Conservation (phyloP, 345 rosid species). For the Brassica incana region DNA sequence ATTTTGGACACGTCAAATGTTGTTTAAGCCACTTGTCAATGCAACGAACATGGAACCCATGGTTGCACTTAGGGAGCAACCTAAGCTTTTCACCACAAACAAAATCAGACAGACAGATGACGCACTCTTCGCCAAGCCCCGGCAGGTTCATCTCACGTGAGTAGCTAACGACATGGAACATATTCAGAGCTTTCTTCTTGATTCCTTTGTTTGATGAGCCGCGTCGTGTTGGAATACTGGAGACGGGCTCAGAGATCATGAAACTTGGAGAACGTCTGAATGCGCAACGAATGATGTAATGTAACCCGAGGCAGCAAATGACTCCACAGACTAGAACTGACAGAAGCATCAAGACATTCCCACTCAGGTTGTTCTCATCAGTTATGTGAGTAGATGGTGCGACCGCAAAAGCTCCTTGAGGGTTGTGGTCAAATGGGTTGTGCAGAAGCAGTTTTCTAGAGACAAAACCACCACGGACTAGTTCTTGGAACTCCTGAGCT, state of each 20-base stretch:
- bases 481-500: slow-evolving; percentile 32
- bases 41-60: slow-evolving; percentile 65
- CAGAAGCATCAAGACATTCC: slow-evolving; percentile 48
- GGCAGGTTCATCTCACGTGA: slow-evolving; percentile 43
- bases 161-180: slow-evolving; percentile 53
- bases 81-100: slow-evolving; percentile 46
- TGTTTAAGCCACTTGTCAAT: slow-evolving; percentile 68
- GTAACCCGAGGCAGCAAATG: slow-evolving; percentile 52
- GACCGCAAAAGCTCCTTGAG: slow-evolving; percentile 15
- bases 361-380: slow-evolving; percentile 39
- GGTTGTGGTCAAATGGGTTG: slow-evolving; percentile 31
- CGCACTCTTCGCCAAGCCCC: slow-evolving; percentile 55
- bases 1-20: slow-evolving; percentile 68
- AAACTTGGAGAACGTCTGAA: slow-evolving; percentile 48
- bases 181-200: slow-evolving; percentile 44
- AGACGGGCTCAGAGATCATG: slow-evolving; percentile 38
- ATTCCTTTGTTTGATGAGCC: slow-evolving; percentile 42
- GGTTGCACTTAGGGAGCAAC: slow-evolving; percentile 66
- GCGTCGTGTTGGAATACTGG: slow-evolving; percentile 16
- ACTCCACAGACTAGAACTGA: slow-evolving; percentile 53
- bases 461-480: slow-evolving; percentile 21
- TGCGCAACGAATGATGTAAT: slow-evolving; percentile 53
- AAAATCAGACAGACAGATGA: slow-evolving; percentile 57
- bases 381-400: slow-evolving; percentile 28
- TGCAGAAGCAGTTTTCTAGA: slow-evolving; percentile 43